phyloP scores from a whole-genome alignment of 2,329 filamentous ascomycete genomes.

The Verticillium klebahnii region DNA sequence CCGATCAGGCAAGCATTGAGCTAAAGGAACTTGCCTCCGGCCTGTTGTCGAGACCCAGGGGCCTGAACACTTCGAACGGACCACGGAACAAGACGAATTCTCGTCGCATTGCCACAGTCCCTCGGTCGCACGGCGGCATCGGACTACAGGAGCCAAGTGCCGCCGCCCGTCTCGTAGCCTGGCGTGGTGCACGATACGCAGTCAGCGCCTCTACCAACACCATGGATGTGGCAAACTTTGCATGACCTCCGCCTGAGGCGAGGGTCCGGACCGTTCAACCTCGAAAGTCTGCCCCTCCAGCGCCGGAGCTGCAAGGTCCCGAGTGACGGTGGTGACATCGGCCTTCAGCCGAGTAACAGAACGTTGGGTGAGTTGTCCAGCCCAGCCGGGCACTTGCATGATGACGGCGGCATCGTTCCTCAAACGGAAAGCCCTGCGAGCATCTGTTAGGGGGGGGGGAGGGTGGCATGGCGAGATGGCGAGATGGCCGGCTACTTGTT shows the following conservation, averaged over 20 bases:
- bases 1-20: too few species aligned
- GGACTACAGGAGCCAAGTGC: background rate
- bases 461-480: background rate
- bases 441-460: background rate
- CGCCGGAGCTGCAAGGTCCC: slow-evolving; percentile 12
- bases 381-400: background rate
- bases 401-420: background rate
- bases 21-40: too few species aligned
- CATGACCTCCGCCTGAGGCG: slow-evolving; percentile 3
- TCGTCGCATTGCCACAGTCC: background rate
- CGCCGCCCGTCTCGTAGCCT: background rate
- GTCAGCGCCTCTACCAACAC: slow-evolving; percentile 7
- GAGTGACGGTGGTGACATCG: background rate
- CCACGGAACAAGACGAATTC: background rate
- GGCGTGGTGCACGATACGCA: background rate
- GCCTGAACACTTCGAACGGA: background rate
- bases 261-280: background rate
- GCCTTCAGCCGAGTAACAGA: slow-evolving; percentile 2
- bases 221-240: slow-evolving; percentile 14
- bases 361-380: background rate
- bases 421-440: background rate
- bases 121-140: background rate
- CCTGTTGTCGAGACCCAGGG: background rate
- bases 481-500: background rate
- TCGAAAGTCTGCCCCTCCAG: background rate